These are phyloP conservation scores for Phallus indusiatus DNA, from an alignment of 768 basidiomycete species.

Conservation along the genomic window DNA sequence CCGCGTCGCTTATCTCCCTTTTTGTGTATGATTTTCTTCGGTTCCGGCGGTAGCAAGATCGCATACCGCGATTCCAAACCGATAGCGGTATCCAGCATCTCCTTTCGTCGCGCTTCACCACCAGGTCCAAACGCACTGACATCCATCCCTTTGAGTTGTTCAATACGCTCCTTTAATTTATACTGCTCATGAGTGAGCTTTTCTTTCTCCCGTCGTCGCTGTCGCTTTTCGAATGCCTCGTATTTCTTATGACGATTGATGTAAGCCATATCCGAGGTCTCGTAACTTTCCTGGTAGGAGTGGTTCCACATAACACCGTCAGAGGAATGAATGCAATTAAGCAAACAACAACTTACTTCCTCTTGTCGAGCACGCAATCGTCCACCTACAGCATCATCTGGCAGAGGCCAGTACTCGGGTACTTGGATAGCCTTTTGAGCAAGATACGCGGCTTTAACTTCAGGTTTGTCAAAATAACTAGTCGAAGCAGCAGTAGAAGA, in stretches of 20 bases:
- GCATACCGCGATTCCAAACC: conserved; percentile 64
- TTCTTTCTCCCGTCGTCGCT: conserved; percentile 81
- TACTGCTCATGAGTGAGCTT: conserved; percentile 88
- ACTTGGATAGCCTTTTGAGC: conserved; percentile 70
- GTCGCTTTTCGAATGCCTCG: conserved; percentile 78
- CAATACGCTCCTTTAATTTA: conserved; percentile 82
- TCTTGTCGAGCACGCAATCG: conserved; percentile 65
- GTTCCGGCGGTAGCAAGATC: conserved; percentile 61
- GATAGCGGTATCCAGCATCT: conserved; percentile 65
- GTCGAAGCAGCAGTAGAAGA: conserved; percentile 55
- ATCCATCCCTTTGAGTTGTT: conserved; percentile 72
- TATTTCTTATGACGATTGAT: conserved; percentile 79
- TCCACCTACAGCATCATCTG: conserved; percentile 49
- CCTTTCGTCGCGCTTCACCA: conserved; percentile 63
- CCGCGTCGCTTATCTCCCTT: conserved; percentile 7
- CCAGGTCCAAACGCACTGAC: conserved; percentile 59
- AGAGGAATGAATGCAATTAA: neutral
- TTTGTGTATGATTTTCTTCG: conserved; percentile 18
- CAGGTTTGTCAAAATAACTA: conserved; percentile 69
- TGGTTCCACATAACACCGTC: neutral
- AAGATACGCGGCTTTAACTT: conserved; percentile 61
- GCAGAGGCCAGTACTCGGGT: conserved; percentile 49
- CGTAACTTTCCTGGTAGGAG: conserved; percentile 37
- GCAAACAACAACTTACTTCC: conserved; percentile 44
- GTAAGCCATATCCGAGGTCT: conserved; percentile 75